These are phyloP conservation scores for Metarhizium rileyi DNA, from an alignment of 2,329 filamentous ascomycete species.

Conservation along the genomic window DNA sequence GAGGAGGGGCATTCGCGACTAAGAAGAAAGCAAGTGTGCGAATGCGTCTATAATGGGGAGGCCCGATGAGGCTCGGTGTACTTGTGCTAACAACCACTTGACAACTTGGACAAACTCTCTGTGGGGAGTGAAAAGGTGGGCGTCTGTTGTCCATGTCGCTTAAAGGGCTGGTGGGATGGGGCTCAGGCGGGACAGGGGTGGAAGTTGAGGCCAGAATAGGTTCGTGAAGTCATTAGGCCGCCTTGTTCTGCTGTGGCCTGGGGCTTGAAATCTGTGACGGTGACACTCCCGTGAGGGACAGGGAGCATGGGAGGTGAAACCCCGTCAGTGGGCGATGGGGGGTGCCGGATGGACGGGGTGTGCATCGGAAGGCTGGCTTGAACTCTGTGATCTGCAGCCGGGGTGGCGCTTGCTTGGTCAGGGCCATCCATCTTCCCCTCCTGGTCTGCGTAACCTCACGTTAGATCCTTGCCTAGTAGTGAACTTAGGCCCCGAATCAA, in stretches of 20 bases:
- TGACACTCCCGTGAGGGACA: not conserved
- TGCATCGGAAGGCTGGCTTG: not conserved
- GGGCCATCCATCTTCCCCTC: not conserved
- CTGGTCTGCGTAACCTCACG: not conserved
- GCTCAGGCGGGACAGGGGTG: not conserved
- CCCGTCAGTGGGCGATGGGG: not conserved
- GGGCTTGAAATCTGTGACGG: not conserved
- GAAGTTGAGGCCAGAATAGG: no score
- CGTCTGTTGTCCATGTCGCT: not conserved
- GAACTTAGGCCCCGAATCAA: not conserved
- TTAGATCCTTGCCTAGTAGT: not conserved
- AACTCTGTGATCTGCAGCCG: not conserved
- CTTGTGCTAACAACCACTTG: constrained; percentile 3
- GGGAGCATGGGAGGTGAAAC: not conserved
- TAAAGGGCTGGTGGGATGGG: no score
- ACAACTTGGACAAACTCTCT: constrained; percentile 1
- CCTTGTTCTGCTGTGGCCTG: no score
- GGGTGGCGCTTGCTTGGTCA: not conserved
- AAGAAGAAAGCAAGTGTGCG: constrained; percentile 3
- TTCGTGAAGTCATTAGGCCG: no score
- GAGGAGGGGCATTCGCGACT: not conserved
- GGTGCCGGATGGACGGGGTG: not conserved
- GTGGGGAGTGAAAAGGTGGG: not conserved
- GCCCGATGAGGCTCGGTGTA: constrained; percentile 8
- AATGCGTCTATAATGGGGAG: not conserved